Evolutionary conservation across 2,329 filamentous ascomycete species (phyloP), one percentile per base, ranked within the genome.

Genomic region (Fusarium nurragi): DNA sequence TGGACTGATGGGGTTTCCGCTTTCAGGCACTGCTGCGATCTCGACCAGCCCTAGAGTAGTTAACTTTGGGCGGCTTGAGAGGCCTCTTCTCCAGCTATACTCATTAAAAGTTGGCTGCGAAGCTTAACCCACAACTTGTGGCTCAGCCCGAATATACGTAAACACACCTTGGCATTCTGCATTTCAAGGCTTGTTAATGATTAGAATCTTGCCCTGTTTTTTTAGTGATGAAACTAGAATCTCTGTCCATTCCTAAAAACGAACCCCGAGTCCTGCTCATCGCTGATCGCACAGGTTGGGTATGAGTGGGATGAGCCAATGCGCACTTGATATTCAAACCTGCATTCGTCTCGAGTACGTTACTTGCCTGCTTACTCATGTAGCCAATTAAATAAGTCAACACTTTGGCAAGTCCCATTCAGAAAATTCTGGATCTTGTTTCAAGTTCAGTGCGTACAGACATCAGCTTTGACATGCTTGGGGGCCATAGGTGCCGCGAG

Each of bases 1-100:
- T 49, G 38, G 57, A 26, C 49, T 56, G 36, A 37, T 54, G 25
- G 16, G 28, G 60, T 47, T 67, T 46, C 61, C 61, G 47, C 58
- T 67, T 46, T 45, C 34, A 67, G 45, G 55, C 30, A 54, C 56
- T 37, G 25, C 32, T 32, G 37, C 14, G 48, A 32, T 34, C 16
- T 34, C 16, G 32, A 34, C 32, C 32, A 34, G 32, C 32, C 32
- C 32, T 34, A 18, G n/a, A n/a, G 16, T 4, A 34, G 32, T 18
- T 16, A 11, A n/a, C 10, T 21, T 46, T 38, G 54, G 45, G 49
- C 48, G 43, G 48, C 54, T 54, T 30, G 54, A 53, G 64, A 67
- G 64, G 64, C 59, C 64, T 66, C 64, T 64, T 46, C 12, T 23
- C n/a, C 28, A 30, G 26, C 40, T 22, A 25, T 36, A 16, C 25